Base-by-base conservation (phyloP, 352 stramenopile genomes). In the Phytopythium chamaehyphon region DNA sequence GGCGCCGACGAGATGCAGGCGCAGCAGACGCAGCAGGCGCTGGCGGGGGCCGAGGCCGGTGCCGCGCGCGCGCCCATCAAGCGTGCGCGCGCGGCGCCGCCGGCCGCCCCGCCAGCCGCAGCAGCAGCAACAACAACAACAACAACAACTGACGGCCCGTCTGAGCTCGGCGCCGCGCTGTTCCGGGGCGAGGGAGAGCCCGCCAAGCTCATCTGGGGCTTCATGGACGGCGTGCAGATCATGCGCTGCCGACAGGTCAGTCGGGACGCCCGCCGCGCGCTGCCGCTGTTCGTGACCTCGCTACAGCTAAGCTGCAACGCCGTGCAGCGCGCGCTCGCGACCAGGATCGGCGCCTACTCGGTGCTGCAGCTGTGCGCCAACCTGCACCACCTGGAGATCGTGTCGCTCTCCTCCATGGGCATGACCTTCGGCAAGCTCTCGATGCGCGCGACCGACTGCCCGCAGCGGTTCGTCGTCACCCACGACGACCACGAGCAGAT, bases 401-500 rank as follows among this genome's bases (percentile, higher is more conserved):
- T 90, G 43, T 88, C 83, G 52, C 62, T 93, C 33, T 86, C 83
- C 8, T 82, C 83, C 11, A 40, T 47, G 39, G 83, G 83, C 19
- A 88, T 93, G 62, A 83, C 68, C 8, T 93, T 93, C 47, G 80
- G 83, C 22, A 87, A 90, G 57, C 59, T 87, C 2, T 93, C 83
- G 52, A 93, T 93, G 83, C 81, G 78, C 49, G 83, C 83, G 9
- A 84, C 73, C 18, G 83, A 93, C 57, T 93, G 83, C 31, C 81
- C 83, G 47, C 83, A 93, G 64, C 80, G 83, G 36, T 93, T 93
- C 31, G 83, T 91, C 1, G 83, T 93, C 43, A 93, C 83, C 10
- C 83, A 93, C 64, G 80, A 91, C 53, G 83, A 93, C 59, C 83
- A 93, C 59, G 83, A 93, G 58, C 68, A 90, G 66, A 93, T 93